phyloP scores from a whole-genome alignment of 306 rosid genomes.

The Malus domestica region ASM211411v1 NC_041793.1:38903501-38904000 shows the following conservation, averaged over 20 bases:
- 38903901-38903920: conserved; percentile 19
- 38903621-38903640: not conserved
- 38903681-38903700: not conserved
- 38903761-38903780: conserved; percentile 3
- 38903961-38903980: not conserved
- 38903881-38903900: not conserved
- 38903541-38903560: conserved; percentile 8
- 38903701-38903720: conserved; percentile 12
- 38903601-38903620: conserved; percentile 18
- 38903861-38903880: conserved; percentile 21
- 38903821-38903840: conserved; percentile 9
- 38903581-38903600: not conserved
- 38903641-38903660: not conserved
- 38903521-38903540: conserved; percentile 14
- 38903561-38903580: conserved; percentile 11
- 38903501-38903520: conserved; percentile 16
- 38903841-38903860: conserved; percentile 25
- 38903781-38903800: conserved; percentile 7
- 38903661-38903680: not conserved
- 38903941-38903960: not conserved
- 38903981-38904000: not conserved
- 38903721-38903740: conserved; percentile 5
- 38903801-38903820: conserved; percentile 18
- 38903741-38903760: conserved; percentile 12
- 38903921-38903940: conserved; percentile 18